A percentile compares a stretch with the other conserved stretches of the same genome.
These are phyloP conservation scores for Podila clonocystis DNA, from an alignment of 192 early-diverging fungal species.

Conservation along the genomic window DNA sequence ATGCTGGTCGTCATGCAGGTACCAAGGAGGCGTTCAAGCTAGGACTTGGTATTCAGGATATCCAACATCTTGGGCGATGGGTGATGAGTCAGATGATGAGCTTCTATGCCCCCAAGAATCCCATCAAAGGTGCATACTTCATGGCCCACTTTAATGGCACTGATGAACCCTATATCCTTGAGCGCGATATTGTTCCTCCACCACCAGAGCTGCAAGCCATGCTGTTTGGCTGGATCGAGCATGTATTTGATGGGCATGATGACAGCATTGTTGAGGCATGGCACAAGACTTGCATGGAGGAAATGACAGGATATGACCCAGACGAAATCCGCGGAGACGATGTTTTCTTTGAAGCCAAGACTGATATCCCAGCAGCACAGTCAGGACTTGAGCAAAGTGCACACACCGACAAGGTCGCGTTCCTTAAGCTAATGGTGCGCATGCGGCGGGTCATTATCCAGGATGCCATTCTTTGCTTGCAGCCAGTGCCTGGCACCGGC, in stretches of 20 bases:
- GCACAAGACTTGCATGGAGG: slow-evolving; percentile 2
- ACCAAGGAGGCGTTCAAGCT: slow-evolving; percentile 12
- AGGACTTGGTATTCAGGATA: slow-evolving; percentile 4
- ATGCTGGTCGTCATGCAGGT: slow-evolving; percentile 22
- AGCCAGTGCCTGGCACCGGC: no score
- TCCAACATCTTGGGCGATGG: slow-evolving; percentile 24
- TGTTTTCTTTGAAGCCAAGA: not conserved
- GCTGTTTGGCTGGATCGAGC: not conserved
- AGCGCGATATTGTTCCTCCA: not conserved
- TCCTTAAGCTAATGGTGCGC: no score
- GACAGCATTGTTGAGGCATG: not conserved
- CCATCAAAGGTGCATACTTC: slow-evolving; percentile 10
- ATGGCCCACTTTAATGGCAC: slow-evolving; percentile 24
- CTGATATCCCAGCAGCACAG: not conserved
- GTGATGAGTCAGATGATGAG: slow-evolving; percentile 17
- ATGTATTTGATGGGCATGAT: not conserved
- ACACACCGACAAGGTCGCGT: not conserved
- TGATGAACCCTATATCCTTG: slow-evolving; percentile 6
- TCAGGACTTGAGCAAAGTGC: not conserved
- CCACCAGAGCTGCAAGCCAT: not conserved
- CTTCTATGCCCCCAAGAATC: slow-evolving; percentile 9
- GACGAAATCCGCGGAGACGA: not conserved
- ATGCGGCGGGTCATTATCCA: no score
- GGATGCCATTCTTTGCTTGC: no score
- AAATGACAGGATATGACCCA: not conserved